A percentile compares a stretch with the other conserved stretches of the same genome.
Evolutionary conservation across 306 rosid species (phyloP).

Genomic region (Casuarina equisetifolia): DNA sequence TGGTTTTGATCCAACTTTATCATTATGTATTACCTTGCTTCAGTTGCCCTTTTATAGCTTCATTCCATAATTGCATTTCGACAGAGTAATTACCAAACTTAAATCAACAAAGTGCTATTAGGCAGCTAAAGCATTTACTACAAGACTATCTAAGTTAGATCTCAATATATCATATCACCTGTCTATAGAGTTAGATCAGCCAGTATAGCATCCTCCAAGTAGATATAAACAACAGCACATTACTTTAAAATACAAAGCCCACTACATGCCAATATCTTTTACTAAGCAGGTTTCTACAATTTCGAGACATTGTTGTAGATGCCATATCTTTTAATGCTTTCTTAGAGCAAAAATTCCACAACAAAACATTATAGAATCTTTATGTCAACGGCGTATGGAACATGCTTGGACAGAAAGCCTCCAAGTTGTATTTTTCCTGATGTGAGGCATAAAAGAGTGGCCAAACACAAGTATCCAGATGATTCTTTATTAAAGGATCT

Average conservation of each 20-base stretch:
- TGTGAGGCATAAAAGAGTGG: background rate
- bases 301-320: background rate
- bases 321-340: background rate
- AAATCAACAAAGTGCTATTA: background rate
- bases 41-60: background rate
- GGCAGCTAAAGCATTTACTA: background rate
- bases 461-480: constrained; percentile 9
- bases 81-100: background rate
- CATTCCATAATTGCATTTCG: background rate
- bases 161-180: background rate
- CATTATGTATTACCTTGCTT: background rate
- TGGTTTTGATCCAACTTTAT: background rate
- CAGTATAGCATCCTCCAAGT: background rate
- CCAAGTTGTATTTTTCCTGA: background rate
- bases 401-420: background rate
- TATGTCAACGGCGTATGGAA: background rate
- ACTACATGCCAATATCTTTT: background rate
- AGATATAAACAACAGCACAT: background rate
- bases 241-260: background rate
- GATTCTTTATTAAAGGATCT: background rate
- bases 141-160: background rate
- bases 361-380: background rate
- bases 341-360: background rate
- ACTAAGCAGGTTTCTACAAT: background rate
- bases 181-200: background rate